Evolutionary conservation across 148 eudicot genomes (phyloP), one percentile per base, ranked within the genome.

Genomic region (Silene latifolia): DNA sequence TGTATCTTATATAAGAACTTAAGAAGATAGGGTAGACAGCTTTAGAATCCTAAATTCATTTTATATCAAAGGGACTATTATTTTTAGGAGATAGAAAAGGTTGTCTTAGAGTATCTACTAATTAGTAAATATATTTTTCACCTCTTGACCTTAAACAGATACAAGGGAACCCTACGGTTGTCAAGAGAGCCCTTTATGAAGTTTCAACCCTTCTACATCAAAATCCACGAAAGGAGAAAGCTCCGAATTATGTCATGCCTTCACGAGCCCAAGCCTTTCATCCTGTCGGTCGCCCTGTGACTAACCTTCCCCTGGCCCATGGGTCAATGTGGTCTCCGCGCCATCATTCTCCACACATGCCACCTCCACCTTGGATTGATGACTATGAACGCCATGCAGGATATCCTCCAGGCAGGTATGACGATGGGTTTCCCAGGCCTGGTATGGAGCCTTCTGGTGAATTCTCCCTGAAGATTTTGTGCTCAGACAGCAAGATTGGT

Each of bases 221-320:
- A 77, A 89, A 86, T 85, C 93, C 97, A 56, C 89, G 87, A 57
- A 89, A 91, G 78, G 97, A 91, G 60, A 80, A 80, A 42, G 86
- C 89, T 77, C 65, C 71, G 56, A 82, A 82, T 83, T 69, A 57
- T 29, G 80, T 83, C 32, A 21, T 69, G 77, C 85, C 88, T 12
- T 71, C 81, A 32, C 82, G 82, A 66, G 74, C 76, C 82, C 84
- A 76, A 32, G 88, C 79, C 46, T 85, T 81, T 77, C 88, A 63
- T 78, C 86, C 84, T 67, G 68, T 74, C 64, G 88, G 85, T 70
- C 86, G 82, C 76, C 87, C 88, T 27, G 5, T 78, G 39, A 44
- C 65, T 71, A 78, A 81, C 74, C 54, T 87, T 77, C 81, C 82
- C 65, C 86, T 87, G 35, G 79, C 81, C 7, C 81, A 82, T 71